Evolutionary conservation across 169 alveolate species (phyloP).

Genomic region (Perkinsus chesapeaki): DNA sequence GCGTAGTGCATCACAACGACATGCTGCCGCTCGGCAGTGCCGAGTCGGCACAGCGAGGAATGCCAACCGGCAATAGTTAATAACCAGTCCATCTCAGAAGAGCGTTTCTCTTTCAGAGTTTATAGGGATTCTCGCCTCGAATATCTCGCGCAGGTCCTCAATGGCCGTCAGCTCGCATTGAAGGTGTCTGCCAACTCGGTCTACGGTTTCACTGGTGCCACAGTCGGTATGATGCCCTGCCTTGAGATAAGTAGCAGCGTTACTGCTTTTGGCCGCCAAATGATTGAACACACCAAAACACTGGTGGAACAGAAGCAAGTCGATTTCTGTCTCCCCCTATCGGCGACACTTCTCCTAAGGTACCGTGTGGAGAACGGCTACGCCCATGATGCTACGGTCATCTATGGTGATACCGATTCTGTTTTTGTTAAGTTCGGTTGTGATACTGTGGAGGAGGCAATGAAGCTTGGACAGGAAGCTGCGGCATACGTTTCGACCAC

Average conservation of each 20-base stretch:
- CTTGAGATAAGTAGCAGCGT: conserved; percentile 89
- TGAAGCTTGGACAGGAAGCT: conserved; percentile 85
- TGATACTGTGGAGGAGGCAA: conserved; percentile 73
- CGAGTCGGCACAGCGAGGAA: too few relatives aligned
- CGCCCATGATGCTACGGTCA: conserved; percentile 79
- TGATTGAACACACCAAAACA: conserved; percentile 65
- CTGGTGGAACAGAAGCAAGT: background rate
- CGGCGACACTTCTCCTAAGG: conserved; percentile 51
- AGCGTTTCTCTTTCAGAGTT: background rate
- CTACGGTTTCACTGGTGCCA: conserved; percentile 99
- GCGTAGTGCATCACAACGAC: too few relatives aligned
- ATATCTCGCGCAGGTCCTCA: conserved; percentile 68
- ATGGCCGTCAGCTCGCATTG: conserved; percentile 97
- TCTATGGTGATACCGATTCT: conserved; percentile 99
- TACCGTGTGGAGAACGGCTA: conserved; percentile 80
- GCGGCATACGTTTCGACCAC: conserved; percentile 78
- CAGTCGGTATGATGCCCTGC: conserved; percentile 95
- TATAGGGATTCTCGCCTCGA: background rate
- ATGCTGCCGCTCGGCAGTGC: too few relatives aligned
- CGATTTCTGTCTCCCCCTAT: too few relatives aligned
- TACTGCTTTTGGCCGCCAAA: conserved; percentile 91
- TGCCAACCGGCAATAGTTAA: too few relatives aligned
- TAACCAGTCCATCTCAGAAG: background rate
- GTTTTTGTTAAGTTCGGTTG: conserved; percentile 97
- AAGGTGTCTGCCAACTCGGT: conserved; percentile 98